Base-by-base conservation (phyloP, 2,329 filamentous ascomycete genomes). In the Verticillium nubilum region DNA sequence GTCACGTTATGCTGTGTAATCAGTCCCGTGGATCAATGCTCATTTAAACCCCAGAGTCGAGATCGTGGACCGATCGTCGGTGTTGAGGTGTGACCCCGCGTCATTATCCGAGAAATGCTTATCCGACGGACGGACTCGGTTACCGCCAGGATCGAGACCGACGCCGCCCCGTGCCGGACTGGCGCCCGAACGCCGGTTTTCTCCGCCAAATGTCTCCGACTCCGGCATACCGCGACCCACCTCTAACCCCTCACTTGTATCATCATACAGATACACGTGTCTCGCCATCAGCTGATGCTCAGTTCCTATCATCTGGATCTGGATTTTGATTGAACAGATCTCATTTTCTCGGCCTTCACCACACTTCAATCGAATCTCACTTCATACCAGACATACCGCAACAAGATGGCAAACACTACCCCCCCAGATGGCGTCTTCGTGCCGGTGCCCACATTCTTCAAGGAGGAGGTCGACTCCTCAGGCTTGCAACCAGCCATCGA, bases 361-460 rank as follows among this genome's bases (percentile, higher is more conserved):
- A 9, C n/a, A 10, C n/a, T 7, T 26, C 19, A 23, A 6, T 50
- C 19, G 9, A 26, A 23, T 23, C 19, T 9, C 15, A 13, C 13
- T 17, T 17, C n/a, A n/a, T n/a, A 50, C n/a, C 42, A 50, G 19
- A 50, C 29, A 31, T 10, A 23, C 42, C 5, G 7, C 23, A 3
- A 10, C 47, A 58, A 33, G 13, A 58, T 56, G 37, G 23, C 56
- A 7, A 29, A 58, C 17, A 37, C 58, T 52, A 60, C 55, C 61
- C 52, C 79, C 78, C 76, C 78, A 10, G 73, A 76, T 53, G 81
- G 81, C 59, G 78, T 84, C 65, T 82, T 79, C 69, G 81, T 84
- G 59, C 82, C 82, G 26, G 81, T 86, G 52, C 85, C 85, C 29
- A 88, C 85, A 52, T 88, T 88, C 78, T 88, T 84, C 72, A 71